Base-by-base conservation (phyloP, 169 alveolate genomes). In the Babesia divergens region DNA sequence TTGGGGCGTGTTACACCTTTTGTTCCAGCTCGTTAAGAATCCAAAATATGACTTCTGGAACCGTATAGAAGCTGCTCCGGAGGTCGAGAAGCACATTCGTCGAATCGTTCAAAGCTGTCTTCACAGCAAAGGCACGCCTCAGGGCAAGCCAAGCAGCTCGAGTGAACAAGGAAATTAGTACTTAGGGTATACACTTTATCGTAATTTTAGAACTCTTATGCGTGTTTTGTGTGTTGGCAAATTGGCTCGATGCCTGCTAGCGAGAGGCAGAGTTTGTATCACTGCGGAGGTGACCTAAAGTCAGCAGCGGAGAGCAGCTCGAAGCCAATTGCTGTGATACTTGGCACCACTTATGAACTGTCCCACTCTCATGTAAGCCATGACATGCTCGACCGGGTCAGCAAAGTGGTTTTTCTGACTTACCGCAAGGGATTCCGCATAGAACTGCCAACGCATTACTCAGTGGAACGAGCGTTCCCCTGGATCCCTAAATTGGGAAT, bases 1-100 rank as follows among this genome's bases (percentile, higher is more conserved):
- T 31, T 97, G 99, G 99, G 99, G 99, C 31, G 76, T 97, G 44
- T 54, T 68, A 14, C 83, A 80, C 65, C 74, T 80, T 24, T 55
- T 70, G 40, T 69, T 69, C 74, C 81, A 68, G 52, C 65, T 80
- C 49, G 70, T 70, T 44, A 66, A 62, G 70, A 37, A 50, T 64
- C 70, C 74, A 22, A 80, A 80, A 42, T 50, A 60, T 54, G 69
- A 72, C 58, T 80, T 80, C 79, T 80, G 88, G 88, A 65, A 44
- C 37, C 72, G 54, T 42, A 43, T 77, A 6, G 65, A 77, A 40
- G 60, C 71, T 13, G 65, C 71, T 13, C 67, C 75, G 9, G 80
- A 68, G 59, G 72, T 77, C 43, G 86, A 77, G 40, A 60, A 77
- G 47, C 86, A 77, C 35, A 72, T 77, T 8, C 59, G 72, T 18